Evolutionary conservation across 2,329 filamentous ascomycete species (phyloP), one percentile per base, ranked within the genome.

Genomic region (Dissoconium aciculare): DNA sequence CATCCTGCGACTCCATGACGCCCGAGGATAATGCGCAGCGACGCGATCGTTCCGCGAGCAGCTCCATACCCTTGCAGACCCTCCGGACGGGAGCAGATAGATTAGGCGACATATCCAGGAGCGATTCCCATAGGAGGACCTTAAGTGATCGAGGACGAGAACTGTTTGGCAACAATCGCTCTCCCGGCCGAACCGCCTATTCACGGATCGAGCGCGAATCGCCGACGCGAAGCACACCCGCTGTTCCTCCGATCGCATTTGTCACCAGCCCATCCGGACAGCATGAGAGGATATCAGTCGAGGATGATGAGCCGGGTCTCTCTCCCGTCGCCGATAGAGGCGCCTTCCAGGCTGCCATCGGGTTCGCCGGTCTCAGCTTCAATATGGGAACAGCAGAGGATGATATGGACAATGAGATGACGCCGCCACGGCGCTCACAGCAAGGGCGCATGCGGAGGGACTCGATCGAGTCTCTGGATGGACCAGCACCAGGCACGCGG

Each of bases 31-130:
- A 59, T 30, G 50, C 52, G 36, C 57, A 62, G 45, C 55, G 61
- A 35, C 55, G 60, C 38, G 57, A 60, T 41, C 56, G 58, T 39
- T 60, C 66, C 15, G 56, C 58, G 35, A 59, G 63, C 36, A 39
- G 38, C 30, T 75, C 76, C 39, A 85, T 89, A 57, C 78, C 78
- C 36, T 62, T 87, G 35, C 74, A 74, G 54, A 69, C 62, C 43
- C 54, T 64, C 36, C 19, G 19, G 36, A 38, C 35, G 38, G 42
- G 36, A 35, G 37, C 30, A 31, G 35, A 52, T 28, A 44, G 50
- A 26, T 39, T 49, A 15, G 36, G 43, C 34, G 46, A 47, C 29
- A 41, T 47, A 30, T 40, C 46, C 11, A 42, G 45, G 11, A 39
- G 42, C 28, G 45, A 46, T 32, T 43, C 52, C 34, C 57, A 60